Conservation (phyloP, 2,329 filamentous ascomycete species). For the Aspergillus intermedius region DNA sequence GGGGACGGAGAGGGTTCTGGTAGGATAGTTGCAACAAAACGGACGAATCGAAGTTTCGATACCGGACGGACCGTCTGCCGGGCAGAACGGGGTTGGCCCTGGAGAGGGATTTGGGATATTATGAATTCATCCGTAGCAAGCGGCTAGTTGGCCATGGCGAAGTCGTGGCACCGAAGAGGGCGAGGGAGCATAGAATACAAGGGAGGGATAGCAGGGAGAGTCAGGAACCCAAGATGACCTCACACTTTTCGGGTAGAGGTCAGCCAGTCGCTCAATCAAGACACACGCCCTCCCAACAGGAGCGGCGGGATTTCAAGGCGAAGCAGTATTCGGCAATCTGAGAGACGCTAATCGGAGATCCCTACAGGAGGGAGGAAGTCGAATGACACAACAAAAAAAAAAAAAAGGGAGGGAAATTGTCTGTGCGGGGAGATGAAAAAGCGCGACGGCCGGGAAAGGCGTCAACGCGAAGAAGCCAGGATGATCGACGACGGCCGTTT, state of each 20-base stretch:
- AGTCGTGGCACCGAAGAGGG: constrained; percentile 8
- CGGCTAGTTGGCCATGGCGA: constrained; percentile 33
- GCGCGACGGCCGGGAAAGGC: neutral
- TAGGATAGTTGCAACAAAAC: constrained; percentile 5
- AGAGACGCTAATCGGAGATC: too few species aligned
- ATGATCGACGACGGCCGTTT: neutral
- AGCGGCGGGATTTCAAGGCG: too few species aligned
- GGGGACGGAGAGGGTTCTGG: constrained; percentile 1
- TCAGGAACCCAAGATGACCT: neutral
- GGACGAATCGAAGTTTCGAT: constrained; percentile 8
- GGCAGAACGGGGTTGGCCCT: constrained; percentile 40
- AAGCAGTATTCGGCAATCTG: too few species aligned
- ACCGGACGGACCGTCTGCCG: constrained; percentile 37
- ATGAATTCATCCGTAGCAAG: constrained; percentile 34
- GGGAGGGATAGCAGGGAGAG: constrained; percentile 6
- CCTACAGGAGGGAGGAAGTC: constrained; percentile 4
- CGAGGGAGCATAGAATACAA: constrained; percentile 1
- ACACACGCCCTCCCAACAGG: too few species aligned
- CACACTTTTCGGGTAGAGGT: neutral
- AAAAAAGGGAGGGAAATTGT: neutral
- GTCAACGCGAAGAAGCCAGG: neutral
- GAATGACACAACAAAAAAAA: neutral
- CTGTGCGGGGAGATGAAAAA: neutral
- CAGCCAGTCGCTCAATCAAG: neutral
- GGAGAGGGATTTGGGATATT: constrained; percentile 20